Conservation (phyloP, 23 red algal genomes). For the Gracilaria domingensis region DNA sequence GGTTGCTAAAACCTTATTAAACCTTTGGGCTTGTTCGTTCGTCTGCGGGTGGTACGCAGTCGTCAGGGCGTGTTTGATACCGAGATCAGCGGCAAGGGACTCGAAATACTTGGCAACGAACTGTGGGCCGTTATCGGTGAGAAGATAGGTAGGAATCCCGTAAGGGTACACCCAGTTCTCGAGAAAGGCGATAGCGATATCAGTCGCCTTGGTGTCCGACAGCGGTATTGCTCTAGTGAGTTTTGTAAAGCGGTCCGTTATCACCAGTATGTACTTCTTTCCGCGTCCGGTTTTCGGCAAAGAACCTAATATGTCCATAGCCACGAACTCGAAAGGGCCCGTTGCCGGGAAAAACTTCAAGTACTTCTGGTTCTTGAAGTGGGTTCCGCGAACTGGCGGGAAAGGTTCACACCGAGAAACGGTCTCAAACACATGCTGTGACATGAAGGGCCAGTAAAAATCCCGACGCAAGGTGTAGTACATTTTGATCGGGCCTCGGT, state of each 20-base stretch:
- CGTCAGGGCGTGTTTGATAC: too few relatives aligned
- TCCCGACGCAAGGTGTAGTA: constrained; percentile 7
- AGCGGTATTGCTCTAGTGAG: constrained; percentile 7
- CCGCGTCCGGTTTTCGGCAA: constrained; percentile 14
- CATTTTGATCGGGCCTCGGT: constrained; percentile 28
- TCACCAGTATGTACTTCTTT: constrained; percentile 36
- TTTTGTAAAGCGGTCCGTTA: constrained; percentile 31
- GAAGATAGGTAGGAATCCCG: not conserved
- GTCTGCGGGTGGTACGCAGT: too few relatives aligned
- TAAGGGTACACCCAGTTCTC: constrained; percentile 15
- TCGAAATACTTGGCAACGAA: too few relatives aligned
- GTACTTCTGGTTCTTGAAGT: not conserved
- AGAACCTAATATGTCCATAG: constrained; percentile 47
- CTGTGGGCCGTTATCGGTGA: not conserved
- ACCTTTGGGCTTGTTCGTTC: too few relatives aligned
- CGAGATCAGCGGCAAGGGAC: too few relatives aligned
- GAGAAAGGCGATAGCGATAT: not conserved
- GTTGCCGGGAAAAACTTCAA: constrained; percentile 43
- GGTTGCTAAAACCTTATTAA: too few relatives aligned
- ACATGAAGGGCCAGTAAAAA: constrained; percentile 38
- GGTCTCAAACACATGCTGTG: constrained; percentile 11
- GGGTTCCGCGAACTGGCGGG: not conserved
- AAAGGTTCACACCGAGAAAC: constrained; percentile 17
- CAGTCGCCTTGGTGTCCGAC: not conserved
- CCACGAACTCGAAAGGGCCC: constrained; percentile 11